These are phyloP conservation scores for Trebouxia sp. DNA, from an alignment of 139 green algal species.

Conservation along the genomic window DNA sequence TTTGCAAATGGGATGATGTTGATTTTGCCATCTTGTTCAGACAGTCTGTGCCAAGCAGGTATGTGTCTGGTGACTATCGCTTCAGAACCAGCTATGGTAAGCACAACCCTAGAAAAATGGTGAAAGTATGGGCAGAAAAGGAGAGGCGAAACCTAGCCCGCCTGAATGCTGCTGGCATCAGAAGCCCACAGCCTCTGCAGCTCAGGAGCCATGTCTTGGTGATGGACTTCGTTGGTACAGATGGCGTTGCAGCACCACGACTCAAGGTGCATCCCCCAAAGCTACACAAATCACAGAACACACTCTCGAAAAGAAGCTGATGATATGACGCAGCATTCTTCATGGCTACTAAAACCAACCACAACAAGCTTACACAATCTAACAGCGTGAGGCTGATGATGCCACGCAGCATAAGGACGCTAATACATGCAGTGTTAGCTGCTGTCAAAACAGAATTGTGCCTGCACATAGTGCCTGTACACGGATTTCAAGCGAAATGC, in stretches of 20 bases:
- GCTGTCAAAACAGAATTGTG: no score
- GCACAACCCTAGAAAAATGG: conserved; percentile 98
- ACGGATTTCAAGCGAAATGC: no score
- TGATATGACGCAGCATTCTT: no score
- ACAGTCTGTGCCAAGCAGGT: conserved; percentile 59
- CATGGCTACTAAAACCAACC: no score
- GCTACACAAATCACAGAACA: background rate
- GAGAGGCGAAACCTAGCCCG: conserved; percentile 96
- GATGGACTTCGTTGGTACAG: conserved; percentile 89
- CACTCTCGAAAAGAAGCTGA: no score
- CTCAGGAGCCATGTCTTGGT: conserved; percentile 93
- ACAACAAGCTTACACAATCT: no score
- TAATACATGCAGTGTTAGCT: no score
- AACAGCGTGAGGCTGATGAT: no score
- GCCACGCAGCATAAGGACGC: no score
- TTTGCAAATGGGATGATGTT: background rate
- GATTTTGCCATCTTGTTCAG: background rate
- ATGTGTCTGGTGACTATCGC: conserved; percentile 95
- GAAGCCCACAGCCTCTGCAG: conserved; percentile 77
- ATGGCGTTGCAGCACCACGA: conserved; percentile 85
- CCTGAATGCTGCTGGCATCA: conserved; percentile 75
- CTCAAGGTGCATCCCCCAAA: conserved; percentile 61
- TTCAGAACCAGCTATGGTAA: conserved; percentile 93
- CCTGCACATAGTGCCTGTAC: no score
- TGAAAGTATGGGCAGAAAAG: conserved; percentile 99